Evolutionary conservation across 2,329 filamentous ascomycete species (phyloP), one percentile per base, ranked within the genome.

Genomic region (Phaeosphaeria sp.): DNA sequence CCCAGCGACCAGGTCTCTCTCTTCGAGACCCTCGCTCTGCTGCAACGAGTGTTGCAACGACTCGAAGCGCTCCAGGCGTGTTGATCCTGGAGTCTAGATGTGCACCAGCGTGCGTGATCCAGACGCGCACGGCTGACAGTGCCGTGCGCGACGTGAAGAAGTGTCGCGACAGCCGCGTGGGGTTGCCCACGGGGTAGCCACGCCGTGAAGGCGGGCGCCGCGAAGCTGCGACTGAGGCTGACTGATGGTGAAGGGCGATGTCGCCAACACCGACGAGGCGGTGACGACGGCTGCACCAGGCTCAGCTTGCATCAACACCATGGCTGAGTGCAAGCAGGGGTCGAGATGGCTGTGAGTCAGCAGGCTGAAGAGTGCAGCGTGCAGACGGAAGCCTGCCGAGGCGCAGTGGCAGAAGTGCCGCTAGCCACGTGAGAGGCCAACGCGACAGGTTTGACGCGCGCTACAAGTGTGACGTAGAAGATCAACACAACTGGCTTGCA

Each of bases 381-480:
- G n/a, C n/a, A n/a, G n/a, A n/a, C n/a, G n/a, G n/a, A n/a, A 27
- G 36, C 25, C 25, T 21, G 50, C 50, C 50, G 42, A 46, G 40
- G n/a, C 13, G 30, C 27, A 42, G 40, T 27, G 39, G n/a, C 21
- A 21, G 58, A 61, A 61, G 21, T 3, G 49, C 36, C 49, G 18
- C 57, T 45, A 51, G 53, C 49, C 42, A 52, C 53, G 25, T 36
- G 46, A 36, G 21, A 11, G 55, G 25, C 15, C 44, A 46, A 49
- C 61, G 58, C 60, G 33, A 36, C 18, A 50, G 57, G 11, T 48
- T 36, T 36, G 30, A 7, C 15, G 55, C 55, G 60, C 62, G 57
- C 47, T 63, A 45, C 39, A 43, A 21, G 52, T 30, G 8, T 65
- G 63, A 63, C 56, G 58, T 59, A 17, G 48, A 49, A 5, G 17